Conservation (phyloP, 768 basidiomycete genomes). For the Trametes maxima region DNA sequence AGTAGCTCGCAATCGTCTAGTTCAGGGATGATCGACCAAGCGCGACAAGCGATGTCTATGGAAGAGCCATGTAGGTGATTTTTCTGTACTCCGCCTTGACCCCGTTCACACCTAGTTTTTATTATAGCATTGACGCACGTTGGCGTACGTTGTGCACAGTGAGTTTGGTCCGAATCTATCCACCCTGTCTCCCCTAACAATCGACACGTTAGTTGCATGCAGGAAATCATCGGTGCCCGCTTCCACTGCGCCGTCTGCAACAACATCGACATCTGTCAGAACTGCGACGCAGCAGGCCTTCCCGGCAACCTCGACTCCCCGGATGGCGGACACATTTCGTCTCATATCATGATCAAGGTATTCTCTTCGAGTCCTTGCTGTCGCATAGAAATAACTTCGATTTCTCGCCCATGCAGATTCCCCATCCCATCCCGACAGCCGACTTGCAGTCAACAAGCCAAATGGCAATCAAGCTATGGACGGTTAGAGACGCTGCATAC, state of each 20-base stretch:
- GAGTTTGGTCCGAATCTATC: too few relatives aligned
- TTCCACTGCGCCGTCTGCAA: conserved; percentile 93
- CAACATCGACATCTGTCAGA: conserved; percentile 81
- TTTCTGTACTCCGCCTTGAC: background rate
- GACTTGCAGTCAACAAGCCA: conserved; percentile 79
- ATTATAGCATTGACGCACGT: conserved; percentile 70
- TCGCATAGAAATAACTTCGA: conserved; percentile 3
- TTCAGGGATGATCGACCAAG: conserved; percentile 6
- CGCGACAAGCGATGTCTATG: conserved; percentile 42
- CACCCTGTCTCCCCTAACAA: too few relatives aligned
- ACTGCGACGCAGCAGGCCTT: conserved; percentile 84
- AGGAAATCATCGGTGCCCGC: conserved; percentile 88
- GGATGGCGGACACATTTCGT: conserved; percentile 78
- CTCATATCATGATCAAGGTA: conserved; percentile 95
- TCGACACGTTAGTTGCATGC: conserved; percentile 70
- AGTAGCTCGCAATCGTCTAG: conserved; percentile 37
- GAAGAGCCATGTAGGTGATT: conserved; percentile 59
- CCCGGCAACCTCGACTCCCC: conserved; percentile 80
- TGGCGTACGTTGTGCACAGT: conserved; percentile 88
- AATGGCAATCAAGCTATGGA: conserved; percentile 76
- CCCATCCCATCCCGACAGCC: conserved; percentile 72
- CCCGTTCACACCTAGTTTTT: background rate
- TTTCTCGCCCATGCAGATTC: conserved; percentile 58
- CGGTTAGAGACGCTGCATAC: conserved; percentile 69
- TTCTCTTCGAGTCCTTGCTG: conserved; percentile 5